phyloP scores from a whole-genome alignment of 2,329 filamentous ascomycete species.

The Penicillium sp. region DNA sequence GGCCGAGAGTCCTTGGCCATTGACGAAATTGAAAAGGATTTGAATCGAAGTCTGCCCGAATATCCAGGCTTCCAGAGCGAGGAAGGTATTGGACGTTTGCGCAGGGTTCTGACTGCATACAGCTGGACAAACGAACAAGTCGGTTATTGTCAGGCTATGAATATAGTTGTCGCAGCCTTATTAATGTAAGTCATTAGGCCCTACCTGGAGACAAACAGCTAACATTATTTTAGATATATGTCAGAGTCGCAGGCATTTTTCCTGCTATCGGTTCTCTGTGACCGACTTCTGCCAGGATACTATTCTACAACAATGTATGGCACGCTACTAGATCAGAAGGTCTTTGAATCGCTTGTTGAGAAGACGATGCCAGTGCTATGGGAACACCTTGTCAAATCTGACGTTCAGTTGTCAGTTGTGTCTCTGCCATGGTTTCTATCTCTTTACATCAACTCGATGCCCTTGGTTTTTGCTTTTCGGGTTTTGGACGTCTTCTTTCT shows the following conservation, averaged over 20 bases:
- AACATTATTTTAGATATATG: constrained; percentile 65
- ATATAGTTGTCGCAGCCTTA: constrained; percentile 96
- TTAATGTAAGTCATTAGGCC: constrained; percentile 63
- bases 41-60: constrained; percentile 93
- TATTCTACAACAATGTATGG: constrained; percentile 99
- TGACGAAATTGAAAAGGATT: constrained; percentile 97
- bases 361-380: constrained; percentile 98
- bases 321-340: constrained; percentile 90
- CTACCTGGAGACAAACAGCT: constrained; percentile 14
- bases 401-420: constrained; percentile 95
- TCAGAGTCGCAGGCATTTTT: constrained; percentile 96
- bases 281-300: constrained; percentile 89
- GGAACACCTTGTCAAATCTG: constrained; percentile 95
- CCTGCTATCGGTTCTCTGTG: constrained; percentile 83
- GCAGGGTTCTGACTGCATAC: constrained; percentile 90
- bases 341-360: constrained; percentile 97
- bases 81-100: constrained; percentile 84
- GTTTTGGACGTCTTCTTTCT: constrained; percentile 98
- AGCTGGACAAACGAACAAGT: constrained; percentile 96
- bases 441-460: constrained; percentile 99
- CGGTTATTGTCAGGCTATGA: constrained; percentile 99
- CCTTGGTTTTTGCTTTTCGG: constrained; percentile 91
- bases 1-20: constrained; percentile 91
- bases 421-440: constrained; percentile 98
- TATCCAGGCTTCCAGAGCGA: constrained; percentile 97